These are phyloP conservation scores for Pestalotiopsis sp. DNA, from an alignment of 2,329 filamentous ascomycete species.

Conservation along the genomic window DNA sequence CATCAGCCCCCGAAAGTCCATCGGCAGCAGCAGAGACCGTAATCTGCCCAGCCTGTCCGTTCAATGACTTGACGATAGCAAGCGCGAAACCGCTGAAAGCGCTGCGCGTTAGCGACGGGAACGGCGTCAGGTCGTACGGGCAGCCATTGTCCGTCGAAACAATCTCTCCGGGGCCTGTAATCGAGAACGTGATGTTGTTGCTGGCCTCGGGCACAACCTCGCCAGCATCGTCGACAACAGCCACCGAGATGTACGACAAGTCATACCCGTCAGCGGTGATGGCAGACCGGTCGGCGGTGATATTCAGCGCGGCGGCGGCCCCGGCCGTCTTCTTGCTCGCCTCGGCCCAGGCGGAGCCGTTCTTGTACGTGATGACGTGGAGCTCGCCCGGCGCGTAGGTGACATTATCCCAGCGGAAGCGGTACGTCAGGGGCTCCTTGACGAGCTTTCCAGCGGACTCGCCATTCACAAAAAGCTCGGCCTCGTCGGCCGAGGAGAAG, in stretches of 20 bases:
- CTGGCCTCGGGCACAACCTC: conserved; percentile 45
- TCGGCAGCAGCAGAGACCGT: neutral
- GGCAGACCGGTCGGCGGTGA: conserved; percentile 41
- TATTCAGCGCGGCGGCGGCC: conserved; percentile 35
- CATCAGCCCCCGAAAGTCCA: conserved; percentile 11
- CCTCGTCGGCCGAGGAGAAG: conserved; percentile 53
- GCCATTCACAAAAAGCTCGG: conserved; percentile 57
- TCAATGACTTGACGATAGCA: conserved; percentile 35
- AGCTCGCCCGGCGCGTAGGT: conserved; percentile 50
- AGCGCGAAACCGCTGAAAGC: conserved; percentile 44
- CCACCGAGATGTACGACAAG: conserved; percentile 47
- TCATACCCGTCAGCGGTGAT: conserved; percentile 47
- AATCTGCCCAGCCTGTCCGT: neutral
- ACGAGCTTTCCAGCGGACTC: conserved; percentile 43
- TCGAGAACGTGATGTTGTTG: conserved; percentile 44
- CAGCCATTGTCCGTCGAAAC: conserved; percentile 56
- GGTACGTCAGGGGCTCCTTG: conserved; percentile 40
- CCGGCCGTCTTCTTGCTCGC: conserved; percentile 45
- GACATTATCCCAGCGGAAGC: conserved; percentile 56
- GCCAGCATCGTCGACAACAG: conserved; percentile 46
- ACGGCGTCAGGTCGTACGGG: conserved; percentile 44
- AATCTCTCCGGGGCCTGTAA: conserved; percentile 46
- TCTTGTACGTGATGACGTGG: conserved; percentile 49
- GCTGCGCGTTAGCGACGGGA: conserved; percentile 40
- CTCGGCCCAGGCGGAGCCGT: conserved; percentile 48